Conservation (phyloP, 2,329 filamentous ascomycete species). For the Fusarium concolor region DNA sequence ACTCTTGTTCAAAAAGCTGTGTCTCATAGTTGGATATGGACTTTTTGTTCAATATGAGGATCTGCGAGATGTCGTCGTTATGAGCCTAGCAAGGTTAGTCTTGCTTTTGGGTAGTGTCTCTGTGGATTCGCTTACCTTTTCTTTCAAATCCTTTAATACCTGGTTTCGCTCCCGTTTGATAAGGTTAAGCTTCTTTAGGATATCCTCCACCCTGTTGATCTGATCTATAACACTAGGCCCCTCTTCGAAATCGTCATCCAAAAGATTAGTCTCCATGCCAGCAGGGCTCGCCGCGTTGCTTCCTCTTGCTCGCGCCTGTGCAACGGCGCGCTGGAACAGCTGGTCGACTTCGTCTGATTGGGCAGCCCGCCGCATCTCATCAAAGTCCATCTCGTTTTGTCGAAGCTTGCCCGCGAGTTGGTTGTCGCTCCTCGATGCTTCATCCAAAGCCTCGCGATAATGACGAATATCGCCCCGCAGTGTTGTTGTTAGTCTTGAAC, state of each 20-base stretch:
- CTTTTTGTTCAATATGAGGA: slow-evolving; percentile 98
- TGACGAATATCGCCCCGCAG: slow-evolving; percentile 87
- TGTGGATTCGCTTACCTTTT: slow-evolving; percentile 75
- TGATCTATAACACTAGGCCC: slow-evolving; percentile 87
- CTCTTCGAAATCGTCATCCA: slow-evolving; percentile 94
- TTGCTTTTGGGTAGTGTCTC: neutral
- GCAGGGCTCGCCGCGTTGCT: slow-evolving; percentile 72
- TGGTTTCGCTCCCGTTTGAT: slow-evolving; percentile 93
- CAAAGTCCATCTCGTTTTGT: slow-evolving; percentile 88
- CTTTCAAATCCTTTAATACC: slow-evolving; percentile 95
- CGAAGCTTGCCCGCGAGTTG: slow-evolving; percentile 86
- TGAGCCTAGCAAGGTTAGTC: slow-evolving; percentile 74
- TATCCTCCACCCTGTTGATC: slow-evolving; percentile 87
- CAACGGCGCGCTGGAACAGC: slow-evolving; percentile 87
- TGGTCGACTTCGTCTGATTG: slow-evolving; percentile 88
- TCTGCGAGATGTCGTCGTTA: slow-evolving; percentile 96
- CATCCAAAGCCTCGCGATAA: slow-evolving; percentile 89
- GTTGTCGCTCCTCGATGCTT: slow-evolving; percentile 86
- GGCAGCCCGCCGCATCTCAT: slow-evolving; percentile 92
- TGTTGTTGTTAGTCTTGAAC: slow-evolving; percentile 87
- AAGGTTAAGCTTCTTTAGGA: slow-evolving; percentile 89
- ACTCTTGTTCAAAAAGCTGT: slow-evolving; percentile 91
- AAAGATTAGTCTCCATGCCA: slow-evolving; percentile 76
- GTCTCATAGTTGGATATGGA: slow-evolving; percentile 91
- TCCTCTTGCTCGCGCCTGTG: slow-evolving; percentile 76